Base-by-base conservation (phyloP, 2,329 filamentous ascomycete species). In the Penicillium olsonii region DNA sequence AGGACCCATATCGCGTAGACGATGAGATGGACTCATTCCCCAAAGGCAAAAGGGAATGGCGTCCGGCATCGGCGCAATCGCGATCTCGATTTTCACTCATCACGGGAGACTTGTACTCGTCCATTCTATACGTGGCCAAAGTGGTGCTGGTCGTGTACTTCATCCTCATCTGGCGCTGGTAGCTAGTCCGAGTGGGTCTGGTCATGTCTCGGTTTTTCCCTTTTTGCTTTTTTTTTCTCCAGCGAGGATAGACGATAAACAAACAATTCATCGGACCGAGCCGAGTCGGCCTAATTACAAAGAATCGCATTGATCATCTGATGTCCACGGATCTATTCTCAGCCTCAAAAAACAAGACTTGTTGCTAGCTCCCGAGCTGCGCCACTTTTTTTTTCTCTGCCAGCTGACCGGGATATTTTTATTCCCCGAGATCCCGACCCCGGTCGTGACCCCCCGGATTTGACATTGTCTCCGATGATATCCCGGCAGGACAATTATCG, bases 81-180 rank as follows among this genome's bases (percentile, higher is more conserved):
- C 39, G 60, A 50, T 41, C 67, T 69, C 58, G 65, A 60, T 60
- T 33, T 4, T 50, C 33, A 5, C 48, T 82, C 4, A 78, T 87
- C 5, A 66, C 74, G 26, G 74, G 76, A 20, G 87, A 92, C 67
- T 70, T 90, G 31, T 78, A 77, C 70, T 79, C 75, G 8, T 85
- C 81, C 37, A 61, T 85, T 15, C 84, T 81, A 72, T 76, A 81
- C 40, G 84, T 91, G 3, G 77, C 76, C 5, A 83, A 81, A 77
- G 80, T 88, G 68, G 83, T 82, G 17, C 68, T 85, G 37, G 56
- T 74, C 12, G 84, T 84, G 67, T 94, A 88, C 77, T 76, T 76
- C 24, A 88, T 84, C 72, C 71, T 92, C 59, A 76, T 85, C 48
- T 83, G 80, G 72, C 78, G 78, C 62, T 85, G 85, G 55, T 89